Evolutionary conservation across 2,329 filamentous ascomycete species (phyloP), one percentile per base, ranked within the genome.

Genomic region (Monilinia laxa): DNA sequence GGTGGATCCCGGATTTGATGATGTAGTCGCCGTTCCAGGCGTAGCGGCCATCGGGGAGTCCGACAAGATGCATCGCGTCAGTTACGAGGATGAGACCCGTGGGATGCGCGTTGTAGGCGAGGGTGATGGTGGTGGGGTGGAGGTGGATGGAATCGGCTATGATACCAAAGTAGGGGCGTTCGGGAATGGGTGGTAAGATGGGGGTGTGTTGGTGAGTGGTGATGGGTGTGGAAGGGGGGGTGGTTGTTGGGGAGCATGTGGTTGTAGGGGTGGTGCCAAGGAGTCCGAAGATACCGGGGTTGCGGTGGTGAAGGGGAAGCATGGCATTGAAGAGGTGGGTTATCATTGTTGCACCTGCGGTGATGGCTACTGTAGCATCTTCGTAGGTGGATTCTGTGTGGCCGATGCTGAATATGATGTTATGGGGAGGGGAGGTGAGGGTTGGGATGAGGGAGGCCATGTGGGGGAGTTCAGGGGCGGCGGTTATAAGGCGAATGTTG

Each of bases 321-420:
- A 97, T 97, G 35, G 93, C 93, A 77, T 97, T 97, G 85, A 96
- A 97, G 1, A 97, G 83, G 75, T 97, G 93, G 0, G 93, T 97
- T 71, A 97, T 90, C 91, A 96, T 96, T 59, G 85, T 90, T 2
- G 91, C 91, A 62, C 93, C 93, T 9, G 87, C 83, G n/a, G 81
- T 81, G 4, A 95, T 85, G 25, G 91, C 90, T 5, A 81, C 79
- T 4, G 89, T 87, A 1, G 91, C 92, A 75, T 94, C 84, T 77
- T 96, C 91, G 76, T 94, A 96, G 0, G 90, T 92, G 18, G 92
- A 90, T 77, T 96, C 91, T 0, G 92, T 92, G 79, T 97, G 93
- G 10, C 93, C 93, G 70, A 96, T 90, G 2, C 91, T 90, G 78
- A 87, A 92, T 71, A 90, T 82, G 73, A 96, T 93, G 68, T 85